Conservation (phyloP, 1,284 basidiomycete species). For the Irpex rosettiformis region DNA sequence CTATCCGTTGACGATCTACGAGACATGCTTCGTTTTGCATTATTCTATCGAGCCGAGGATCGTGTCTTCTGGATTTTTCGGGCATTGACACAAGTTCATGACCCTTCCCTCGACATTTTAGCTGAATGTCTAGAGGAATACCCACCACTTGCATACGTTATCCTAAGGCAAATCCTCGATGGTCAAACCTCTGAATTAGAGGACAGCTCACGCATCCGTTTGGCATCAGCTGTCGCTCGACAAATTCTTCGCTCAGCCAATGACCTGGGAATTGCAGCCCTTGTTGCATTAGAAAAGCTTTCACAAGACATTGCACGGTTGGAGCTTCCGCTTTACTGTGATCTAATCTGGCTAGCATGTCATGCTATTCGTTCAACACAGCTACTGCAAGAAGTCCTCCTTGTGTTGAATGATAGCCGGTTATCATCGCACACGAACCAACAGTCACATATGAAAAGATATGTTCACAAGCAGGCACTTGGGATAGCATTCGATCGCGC, state of each 20-base stretch:
- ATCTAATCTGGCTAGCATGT: slow-evolving; percentile 47
- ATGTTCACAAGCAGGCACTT: slow-evolving; percentile 52
- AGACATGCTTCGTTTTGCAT: slow-evolving; percentile 25
- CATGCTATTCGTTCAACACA: slow-evolving; percentile 46
- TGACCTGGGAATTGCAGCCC: slow-evolving; percentile 45
- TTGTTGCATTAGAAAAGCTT: slow-evolving; percentile 56
- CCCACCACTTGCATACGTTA: slow-evolving; percentile 49
- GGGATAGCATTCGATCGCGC: slow-evolving; percentile 56
- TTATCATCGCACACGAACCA: not conserved
- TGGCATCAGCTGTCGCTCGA: slow-evolving; percentile 37
- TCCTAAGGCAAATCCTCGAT: slow-evolving; percentile 43
- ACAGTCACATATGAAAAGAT: slow-evolving; percentile 19
- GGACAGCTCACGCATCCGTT: slow-evolving; percentile 23
- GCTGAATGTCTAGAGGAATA: slow-evolving; percentile 41
- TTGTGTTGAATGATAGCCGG: slow-evolving; percentile 55
- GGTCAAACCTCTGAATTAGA: slow-evolving; percentile 14
- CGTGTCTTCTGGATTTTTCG: slow-evolving; percentile 52
- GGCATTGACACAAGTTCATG: slow-evolving; percentile 30
- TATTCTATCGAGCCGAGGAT: slow-evolving; percentile 48
- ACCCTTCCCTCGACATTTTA: slow-evolving; percentile 32
- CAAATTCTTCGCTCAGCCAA: slow-evolving; percentile 54
- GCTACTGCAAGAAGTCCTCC: slow-evolving; percentile 53
- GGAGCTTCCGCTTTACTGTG: slow-evolving; percentile 40
- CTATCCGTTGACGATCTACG: slow-evolving; percentile 9
- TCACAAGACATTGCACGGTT: slow-evolving; percentile 38